Percentiles rank a stretch among this genome's conserved stretches.
Conservation (phyloP, 305 asterid genomes). For the Fraxinus floribunda region DNA sequence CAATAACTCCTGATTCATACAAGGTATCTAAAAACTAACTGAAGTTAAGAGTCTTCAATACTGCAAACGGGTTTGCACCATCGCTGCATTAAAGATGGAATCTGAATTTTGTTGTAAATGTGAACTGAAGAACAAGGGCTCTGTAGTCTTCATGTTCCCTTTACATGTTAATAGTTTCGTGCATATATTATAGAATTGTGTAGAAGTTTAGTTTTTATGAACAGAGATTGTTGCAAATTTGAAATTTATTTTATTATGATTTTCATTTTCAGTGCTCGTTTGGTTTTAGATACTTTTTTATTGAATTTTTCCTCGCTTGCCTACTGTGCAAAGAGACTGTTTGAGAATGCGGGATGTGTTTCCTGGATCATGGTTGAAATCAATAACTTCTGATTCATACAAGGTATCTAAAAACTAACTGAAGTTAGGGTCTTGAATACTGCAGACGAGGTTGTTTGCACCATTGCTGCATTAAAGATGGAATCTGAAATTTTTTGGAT, state of each 20-base stretch:
- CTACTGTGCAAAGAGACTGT: not conserved
- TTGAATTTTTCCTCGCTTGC: not conserved
- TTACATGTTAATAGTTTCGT: constrained; percentile 5
- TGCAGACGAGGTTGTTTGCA: not conserved
- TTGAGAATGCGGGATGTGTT: not conserved
- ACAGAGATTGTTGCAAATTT: not conserved
- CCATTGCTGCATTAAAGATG: not conserved
- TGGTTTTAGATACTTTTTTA: not conserved
- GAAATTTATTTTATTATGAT: constrained; percentile 13
- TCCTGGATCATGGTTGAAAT: constrained; percentile 15
- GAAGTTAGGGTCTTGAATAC: not conserved
- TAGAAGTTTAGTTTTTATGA: constrained; percentile 21
- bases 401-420: not conserved
- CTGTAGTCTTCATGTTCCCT: constrained; percentile 7
- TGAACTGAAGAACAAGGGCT: constrained; percentile 27
- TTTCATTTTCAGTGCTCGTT: constrained; percentile 5
- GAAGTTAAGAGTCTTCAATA: not conserved
- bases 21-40: not conserved
- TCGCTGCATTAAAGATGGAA: not conserved
- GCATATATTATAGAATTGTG: constrained; percentile 14
- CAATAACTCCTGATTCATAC: constrained; percentile 12
- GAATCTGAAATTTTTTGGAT: constrained; percentile 31
- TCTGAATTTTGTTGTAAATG: constrained; percentile 34
- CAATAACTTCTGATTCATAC: constrained; percentile 9
- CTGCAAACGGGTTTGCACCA: not conserved